phyloP scores from a whole-genome alignment of 208 protist genomes.

The Polymyxa betae region DNA sequence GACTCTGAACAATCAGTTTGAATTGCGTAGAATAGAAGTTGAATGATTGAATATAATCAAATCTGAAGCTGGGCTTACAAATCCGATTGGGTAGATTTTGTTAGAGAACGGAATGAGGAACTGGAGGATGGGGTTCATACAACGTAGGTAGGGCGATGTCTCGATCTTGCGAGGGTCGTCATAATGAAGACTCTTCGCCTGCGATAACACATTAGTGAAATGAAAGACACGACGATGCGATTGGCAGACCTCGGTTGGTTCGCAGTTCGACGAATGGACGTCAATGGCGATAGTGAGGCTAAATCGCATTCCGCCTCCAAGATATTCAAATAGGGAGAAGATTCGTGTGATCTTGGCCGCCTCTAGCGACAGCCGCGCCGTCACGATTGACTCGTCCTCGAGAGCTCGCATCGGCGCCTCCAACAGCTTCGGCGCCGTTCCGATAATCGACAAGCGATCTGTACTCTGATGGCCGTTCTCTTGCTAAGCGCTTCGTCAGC shows the following conservation, averaged over 20 bases:
- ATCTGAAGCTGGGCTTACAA: no score
- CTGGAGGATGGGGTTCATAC: slow-evolving; percentile 10
- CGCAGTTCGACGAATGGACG: background rate
- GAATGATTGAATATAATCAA: no score
- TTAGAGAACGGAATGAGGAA: background rate
- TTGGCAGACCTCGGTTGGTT: background rate
- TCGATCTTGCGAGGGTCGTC: background rate
- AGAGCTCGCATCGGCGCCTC: background rate
- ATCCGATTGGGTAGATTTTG: background rate
- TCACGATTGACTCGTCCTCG: background rate
- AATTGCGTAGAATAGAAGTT: no score
- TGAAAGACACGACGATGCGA: background rate
- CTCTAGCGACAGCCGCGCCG: background rate
- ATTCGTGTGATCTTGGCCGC: background rate
- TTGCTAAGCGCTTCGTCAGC: background rate
- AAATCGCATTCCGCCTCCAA: slow-evolving; percentile 13
- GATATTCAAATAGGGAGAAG: slow-evolving; percentile 47
- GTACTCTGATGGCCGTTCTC: background rate
- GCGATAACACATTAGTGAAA: background rate
- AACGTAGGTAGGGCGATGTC: background rate
- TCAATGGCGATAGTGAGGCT: slow-evolving; percentile 23
- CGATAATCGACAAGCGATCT: background rate
- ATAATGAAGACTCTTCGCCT: slow-evolving; percentile 27
- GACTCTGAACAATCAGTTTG: no score
- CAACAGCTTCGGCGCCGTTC: background rate